phyloP scores from a whole-genome alignment of 306 rosid genomes.

The Morella rubra region DNA sequence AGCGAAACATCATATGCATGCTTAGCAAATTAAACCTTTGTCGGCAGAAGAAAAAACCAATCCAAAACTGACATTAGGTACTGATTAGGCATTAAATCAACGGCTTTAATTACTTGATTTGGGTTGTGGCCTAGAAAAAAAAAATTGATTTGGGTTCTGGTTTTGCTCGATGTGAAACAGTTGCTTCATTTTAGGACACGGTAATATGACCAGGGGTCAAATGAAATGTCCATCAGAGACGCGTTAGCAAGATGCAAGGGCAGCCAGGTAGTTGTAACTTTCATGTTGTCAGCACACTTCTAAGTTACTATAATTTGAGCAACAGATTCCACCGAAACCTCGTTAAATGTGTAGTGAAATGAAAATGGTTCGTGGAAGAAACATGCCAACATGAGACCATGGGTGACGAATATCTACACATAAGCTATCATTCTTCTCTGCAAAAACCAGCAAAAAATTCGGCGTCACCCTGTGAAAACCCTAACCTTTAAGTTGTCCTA shows the following conservation, averaged over 20 bases:
- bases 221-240: slow-evolving; percentile 25
- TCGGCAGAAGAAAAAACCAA: not conserved
- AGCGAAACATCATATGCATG: not conserved
- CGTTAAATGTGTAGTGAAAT: slow-evolving; percentile 33
- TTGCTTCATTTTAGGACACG: not conserved
- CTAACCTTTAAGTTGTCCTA: slow-evolving; percentile 4
- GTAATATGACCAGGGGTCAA: not conserved
- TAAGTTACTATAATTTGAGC: slow-evolving; percentile 29
- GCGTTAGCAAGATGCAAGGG: slow-evolving; percentile 25
- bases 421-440: slow-evolving; percentile 20
- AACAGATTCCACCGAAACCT: slow-evolving; percentile 26
- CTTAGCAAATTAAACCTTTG: not conserved
- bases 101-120: not conserved
- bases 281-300: slow-evolving; percentile 40
- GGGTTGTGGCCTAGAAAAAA: not conserved
- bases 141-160: not conserved
- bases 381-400: slow-evolving; percentile 26
- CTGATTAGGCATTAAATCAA: not conserved
- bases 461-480: not conserved
- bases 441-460: not conserved
- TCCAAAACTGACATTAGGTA: not conserved
- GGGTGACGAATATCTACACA: slow-evolving; percentile 9
- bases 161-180: not conserved
- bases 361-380: slow-evolving; percentile 22
- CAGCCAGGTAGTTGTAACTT: slow-evolving; percentile 35